phyloP scores from a whole-genome alignment of 2,329 filamentous ascomycete genomes.

The Thyridium curvatum region DNA sequence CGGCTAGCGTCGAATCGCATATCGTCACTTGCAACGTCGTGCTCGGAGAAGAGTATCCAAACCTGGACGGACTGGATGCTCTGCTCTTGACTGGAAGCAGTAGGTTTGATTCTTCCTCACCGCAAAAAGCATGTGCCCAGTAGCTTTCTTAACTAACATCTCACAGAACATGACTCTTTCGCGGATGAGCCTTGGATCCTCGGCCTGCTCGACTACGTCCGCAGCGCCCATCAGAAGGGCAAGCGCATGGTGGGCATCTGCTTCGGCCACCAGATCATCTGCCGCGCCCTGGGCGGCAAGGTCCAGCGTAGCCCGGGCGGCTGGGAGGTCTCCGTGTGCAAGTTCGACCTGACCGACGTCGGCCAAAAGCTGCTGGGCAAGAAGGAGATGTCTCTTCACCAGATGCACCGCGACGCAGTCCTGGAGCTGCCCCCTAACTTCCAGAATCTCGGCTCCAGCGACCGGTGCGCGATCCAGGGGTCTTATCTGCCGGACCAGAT shows the following conservation, averaged over 20 bases:
- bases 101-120: no score
- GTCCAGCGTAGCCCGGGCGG: conserved; percentile 19
- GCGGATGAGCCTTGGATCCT: conserved; percentile 71
- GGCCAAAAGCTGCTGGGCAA: conserved; percentile 10
- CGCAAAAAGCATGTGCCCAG: no score
- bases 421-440: conserved; percentile 7
- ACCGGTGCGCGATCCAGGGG: conserved; percentile 29
- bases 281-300: conserved; percentile 23
- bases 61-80: conserved; percentile 70
- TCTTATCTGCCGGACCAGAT: conserved; percentile 28
- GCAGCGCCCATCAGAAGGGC: conserved; percentile 13
- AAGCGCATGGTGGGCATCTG: conserved; percentile 30
- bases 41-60: conserved; percentile 61
- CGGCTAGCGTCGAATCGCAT: conserved; percentile 38
- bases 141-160: no score
- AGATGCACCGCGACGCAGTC: conserved; percentile 29
- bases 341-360: conserved; percentile 12
- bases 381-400: conserved; percentile 20
- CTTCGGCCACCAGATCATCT: conserved; percentile 35
- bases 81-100: conserved; percentile 57
- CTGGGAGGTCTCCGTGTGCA: conserved; percentile 23
- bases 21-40: conserved; percentile 69
- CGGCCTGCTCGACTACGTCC: conserved; percentile 63
- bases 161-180: conserved; percentile 57
- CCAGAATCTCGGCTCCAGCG: conserved; percentile 13